Base-by-base conservation (phyloP, 2,329 filamentous ascomycete species). In the Hymenoscyphus repandus region DNA sequence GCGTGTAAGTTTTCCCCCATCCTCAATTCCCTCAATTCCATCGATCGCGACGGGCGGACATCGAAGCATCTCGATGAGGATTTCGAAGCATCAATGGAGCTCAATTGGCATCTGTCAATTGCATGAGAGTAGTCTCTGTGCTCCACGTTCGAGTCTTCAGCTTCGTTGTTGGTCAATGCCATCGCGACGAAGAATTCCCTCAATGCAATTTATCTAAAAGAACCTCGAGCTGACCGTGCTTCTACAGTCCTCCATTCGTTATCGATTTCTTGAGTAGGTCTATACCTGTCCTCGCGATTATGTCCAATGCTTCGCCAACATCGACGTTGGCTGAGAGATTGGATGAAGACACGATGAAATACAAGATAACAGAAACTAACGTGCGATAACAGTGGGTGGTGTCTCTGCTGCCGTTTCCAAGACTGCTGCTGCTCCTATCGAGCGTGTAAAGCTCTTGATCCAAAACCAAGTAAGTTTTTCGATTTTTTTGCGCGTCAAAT, bases 361-460 rank as follows among this genome's bases (percentile, higher is more conserved):
- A 45, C 40, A n/a, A 33, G 34, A 43, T 11, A 50, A 52, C 44
- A 47, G 15, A 45, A 45, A 54, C 62, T 63, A 50, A 66, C 60
- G 41, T 57, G 54, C 66, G 64, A 69, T 62, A 67, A 70, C 67
- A 95, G 90, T 99, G 93, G 93, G 93, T 87, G 93, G 93, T 96
- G 87, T 99, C 68, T 96, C 93, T 72, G 93, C 93, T 77, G 93
- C 93, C 77, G 91, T 99, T 86, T 99, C 93, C 74, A 99, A 99
- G 90, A 99, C 93, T 67, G 93, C 93, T 72, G 93, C 93, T 73
- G 93, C 93, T 79, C 93, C 93, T 78, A 99, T 99, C 69, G 93
- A 99, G 91, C 93, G 93, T 90, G 87, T 99, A 80, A 99, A 99
- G 91, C 93, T 99, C 73, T 89, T 99, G 72, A 95, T 99, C 81